Evolutionary conservation across 208 protist genomes (phyloP), one percentile per base, ranked within the genome.

Genomic region (Crithidia fasciculata): DNA sequence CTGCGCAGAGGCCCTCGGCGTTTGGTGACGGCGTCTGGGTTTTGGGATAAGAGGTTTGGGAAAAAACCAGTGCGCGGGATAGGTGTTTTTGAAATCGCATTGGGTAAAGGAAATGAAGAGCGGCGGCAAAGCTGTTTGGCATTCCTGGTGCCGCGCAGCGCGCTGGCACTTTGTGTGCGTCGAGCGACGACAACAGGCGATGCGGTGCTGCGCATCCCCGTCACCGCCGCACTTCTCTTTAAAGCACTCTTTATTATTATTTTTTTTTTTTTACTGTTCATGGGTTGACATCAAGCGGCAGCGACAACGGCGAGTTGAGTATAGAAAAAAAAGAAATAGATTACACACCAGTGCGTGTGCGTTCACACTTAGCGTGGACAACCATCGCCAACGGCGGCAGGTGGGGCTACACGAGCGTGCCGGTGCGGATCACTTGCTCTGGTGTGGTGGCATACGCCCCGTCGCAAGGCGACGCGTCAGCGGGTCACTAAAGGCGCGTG

Each of bases 401-500:
- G 4, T 49, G 5, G 40, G 39, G 18, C 45, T 18, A 18, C n/a
- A 50, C 16, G 45, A 36, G 16, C 0, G 59, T 39, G 7, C 41
- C 5, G n/a, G 12, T 8, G 59, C 59, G 39, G n/a, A 8, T 74
- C 53, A 65, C 18, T 72, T 61, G 40, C 56, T 76, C 36, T 61
- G 60, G 28, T 28, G 28, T 4, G 72, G 69, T 37, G 77, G 76
- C 58, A 80, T 81, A 36, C 73, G 53, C 2, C 83, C 83, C 3
- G 80, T 85, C 3, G 83, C 83, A 36, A 88, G 69, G n/a, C 74
- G 68, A 2, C 84, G 80, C 16, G 80, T 69, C 53, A 84, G 49
- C 15, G 84, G 80, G 40, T 88, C 76, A 45, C 65, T 69, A n/a
- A 88, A 75, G 18, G 77, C 69, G 18, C 49, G 54, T 2, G 67